Evolutionary conservation across 257 asterid species (phyloP).

Genomic region (Penstemon davidsonii): DNA sequence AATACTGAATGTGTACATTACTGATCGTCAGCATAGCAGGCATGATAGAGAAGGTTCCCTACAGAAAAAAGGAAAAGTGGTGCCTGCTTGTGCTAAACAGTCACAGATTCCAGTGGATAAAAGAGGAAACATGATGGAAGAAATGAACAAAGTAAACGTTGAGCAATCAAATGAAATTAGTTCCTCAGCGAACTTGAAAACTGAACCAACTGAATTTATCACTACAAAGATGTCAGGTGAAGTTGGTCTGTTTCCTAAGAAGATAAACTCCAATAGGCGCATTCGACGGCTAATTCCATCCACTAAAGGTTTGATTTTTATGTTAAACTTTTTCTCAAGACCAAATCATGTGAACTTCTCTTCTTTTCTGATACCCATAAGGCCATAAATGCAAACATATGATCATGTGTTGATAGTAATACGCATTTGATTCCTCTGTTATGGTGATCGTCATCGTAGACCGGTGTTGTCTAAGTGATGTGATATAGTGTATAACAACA

Average conservation of each 20-base stretch:
- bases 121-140: conserved; percentile 32
- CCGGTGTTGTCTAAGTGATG: not conserved
- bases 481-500: conserved; percentile 4
- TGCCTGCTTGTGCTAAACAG: conserved; percentile 39
- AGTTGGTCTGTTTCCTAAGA: conserved; percentile 32
- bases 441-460: too few relatives aligned
- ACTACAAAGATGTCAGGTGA: conserved; percentile 24
- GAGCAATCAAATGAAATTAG: conserved; percentile 39
- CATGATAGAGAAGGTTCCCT: conserved; percentile 42
- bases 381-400: not conserved
- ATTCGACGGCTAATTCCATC: conserved; percentile 28
- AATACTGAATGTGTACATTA: conserved; percentile 20
- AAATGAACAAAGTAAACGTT: conserved; percentile 27
- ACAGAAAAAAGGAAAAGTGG: conserved; percentile 48
- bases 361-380: not conserved
- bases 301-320: conserved; percentile 41
- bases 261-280: conserved; percentile 29
- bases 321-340: conserved; percentile 20
- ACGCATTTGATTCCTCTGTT: not conserved
- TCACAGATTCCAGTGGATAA: conserved; percentile 36
- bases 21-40: conserved; percentile 36
- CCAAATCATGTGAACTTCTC: conserved; percentile 8
- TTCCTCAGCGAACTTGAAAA: conserved; percentile 26
- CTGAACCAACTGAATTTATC: conserved; percentile 33
- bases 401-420: conserved; percentile 1